A percentile compares a stretch with the other conserved stretches of the same genome.
Conservation (phyloP, 108 stramenopile species). For the Epithemia pelagica region DNA sequence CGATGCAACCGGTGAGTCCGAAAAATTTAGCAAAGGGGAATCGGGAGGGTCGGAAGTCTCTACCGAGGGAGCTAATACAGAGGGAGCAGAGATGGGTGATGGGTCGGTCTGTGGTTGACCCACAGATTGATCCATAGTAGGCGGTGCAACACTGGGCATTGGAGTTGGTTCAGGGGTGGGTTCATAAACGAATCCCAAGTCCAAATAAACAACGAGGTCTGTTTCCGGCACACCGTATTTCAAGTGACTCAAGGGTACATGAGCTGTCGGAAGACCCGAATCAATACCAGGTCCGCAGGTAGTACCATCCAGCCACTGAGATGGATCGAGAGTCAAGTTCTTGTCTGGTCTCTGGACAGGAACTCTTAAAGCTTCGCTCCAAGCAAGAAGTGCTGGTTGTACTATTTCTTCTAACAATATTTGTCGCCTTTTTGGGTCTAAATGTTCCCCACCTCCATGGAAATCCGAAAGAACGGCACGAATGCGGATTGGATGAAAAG, state of each 20-base stretch:
- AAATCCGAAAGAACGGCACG: slow-evolving; percentile 55
- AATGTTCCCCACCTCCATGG: slow-evolving; percentile 33
- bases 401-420: slow-evolving; percentile 64
- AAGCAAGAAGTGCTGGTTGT: slow-evolving; percentile 63
- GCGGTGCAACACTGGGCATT: neutral
- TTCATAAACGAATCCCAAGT: slow-evolving; percentile 40
- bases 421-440: slow-evolving; percentile 34
- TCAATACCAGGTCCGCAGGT: slow-evolving; percentile 77
- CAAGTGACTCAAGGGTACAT: slow-evolving; percentile 53
- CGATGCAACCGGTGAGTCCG: neutral
- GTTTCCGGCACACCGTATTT: slow-evolving; percentile 50
- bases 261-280: slow-evolving; percentile 51
- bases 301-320: slow-evolving; percentile 57
- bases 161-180: neutral
- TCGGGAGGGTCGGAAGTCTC: neutral
- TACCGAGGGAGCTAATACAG: neutral
- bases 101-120: neutral
- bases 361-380: slow-evolving; percentile 71
- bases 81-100: neutral
- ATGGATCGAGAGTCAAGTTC: slow-evolving; percentile 59
- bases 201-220: slow-evolving; percentile 72
- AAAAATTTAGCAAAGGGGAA: neutral
- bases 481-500: slow-evolving; percentile 67
- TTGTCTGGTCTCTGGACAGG: slow-evolving; percentile 37
- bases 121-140: neutral